A percentile compares a stretch with the other conserved stretches of the same genome.
Evolutionary conservation across 495 filamentous ascomycete species (phyloP).

Genomic region (Penicillium nucicola): DNA sequence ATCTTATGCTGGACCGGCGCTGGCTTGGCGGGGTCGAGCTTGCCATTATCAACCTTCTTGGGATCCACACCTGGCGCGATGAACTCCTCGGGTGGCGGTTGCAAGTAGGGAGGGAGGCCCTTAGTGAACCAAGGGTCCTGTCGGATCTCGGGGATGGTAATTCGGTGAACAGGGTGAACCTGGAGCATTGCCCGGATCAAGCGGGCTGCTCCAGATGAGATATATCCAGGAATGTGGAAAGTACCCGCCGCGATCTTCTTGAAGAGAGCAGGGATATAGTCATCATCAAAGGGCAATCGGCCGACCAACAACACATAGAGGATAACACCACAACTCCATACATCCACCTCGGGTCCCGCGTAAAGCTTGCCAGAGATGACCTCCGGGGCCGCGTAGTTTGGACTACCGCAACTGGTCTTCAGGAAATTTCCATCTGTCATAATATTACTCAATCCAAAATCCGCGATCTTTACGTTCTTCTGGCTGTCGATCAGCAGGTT

Average conservation of each 20-base stretch:
- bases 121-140: slow-evolving; percentile 93
- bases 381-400: slow-evolving; percentile 96
- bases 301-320: slow-evolving; percentile 93
- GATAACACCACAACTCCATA: slow-evolving; percentile 99
- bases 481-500: slow-evolving; percentile 91
- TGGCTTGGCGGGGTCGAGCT: slow-evolving; percentile 73
- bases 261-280: slow-evolving; percentile 85
- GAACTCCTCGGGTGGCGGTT: slow-evolving; percentile 89
- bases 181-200: slow-evolving; percentile 93
- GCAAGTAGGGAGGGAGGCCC: slow-evolving; percentile 78
- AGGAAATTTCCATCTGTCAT: slow-evolving; percentile 99
- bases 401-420: slow-evolving; percentile 96
- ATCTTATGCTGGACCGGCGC: slow-evolving; percentile 79
- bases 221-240: slow-evolving; percentile 83
- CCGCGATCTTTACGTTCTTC: slow-evolving; percentile 97
- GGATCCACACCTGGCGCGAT: slow-evolving; percentile 88
- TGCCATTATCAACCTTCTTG: slow-evolving; percentile 77
- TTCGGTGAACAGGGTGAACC: slow-evolving; percentile 89
- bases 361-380: slow-evolving; percentile 98
- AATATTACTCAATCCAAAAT: slow-evolving; percentile 98
- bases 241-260: slow-evolving; percentile 87
- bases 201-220: slow-evolving; percentile 76
- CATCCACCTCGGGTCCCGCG: slow-evolving; percentile 95
- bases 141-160: slow-evolving; percentile 90
- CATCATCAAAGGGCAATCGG: slow-evolving; percentile 92